Evolutionary conservation across 2,329 filamentous ascomycete genomes (phyloP), one percentile per base, ranked within the genome.

Genomic region (Talaromyces atroroseus): DNA sequence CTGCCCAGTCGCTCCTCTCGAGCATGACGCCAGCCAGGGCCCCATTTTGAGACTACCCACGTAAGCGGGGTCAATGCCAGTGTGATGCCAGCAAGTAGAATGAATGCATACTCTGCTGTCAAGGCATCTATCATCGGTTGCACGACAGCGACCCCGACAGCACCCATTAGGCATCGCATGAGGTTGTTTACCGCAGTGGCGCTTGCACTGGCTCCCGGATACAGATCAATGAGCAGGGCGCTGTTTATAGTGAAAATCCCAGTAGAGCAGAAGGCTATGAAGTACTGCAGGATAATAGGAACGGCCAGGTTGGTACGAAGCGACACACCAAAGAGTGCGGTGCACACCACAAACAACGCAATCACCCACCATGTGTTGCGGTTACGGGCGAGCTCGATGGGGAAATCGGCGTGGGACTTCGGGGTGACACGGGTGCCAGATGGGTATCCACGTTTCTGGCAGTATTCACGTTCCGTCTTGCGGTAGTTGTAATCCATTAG

Each of bases 171-270:
- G 24, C 53, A 56, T 29, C 53, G 36, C 42, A 32, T 38, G 26
- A 56, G 10, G 12, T 56, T 56, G 36, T 56, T 56, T 1, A 56
- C 36, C 6, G 53, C 53, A 2, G 53, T 56, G 3, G 53, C 53
- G 5, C 53, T 32, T 11, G 53, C 53, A 5, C 26, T 8, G 26
- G 5, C 26, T 29, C 5, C 4, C 26, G 48, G 54, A 16, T 52
- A 56, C 11, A 48, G 52, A 12, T 56, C 54, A 34, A 56, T 45
- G 42, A 56, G 18, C 29, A 56, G 42, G 10, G 54, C 44, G 0
- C 48, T 52, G 23, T 56, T 56, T 14, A 56, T 56, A 12, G 36
- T 56, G 48, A 56, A 56, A 5, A 56, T 56, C 8, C 48, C 26
- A 16, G 54, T 56, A 1, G 54, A 38, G 2, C 40, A 40, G 24